Evolutionary conservation across 192 early-diverging fungal species (phyloP), one percentile per base, ranked within the genome.

Genomic region (Dissophora globulifera): DNA sequence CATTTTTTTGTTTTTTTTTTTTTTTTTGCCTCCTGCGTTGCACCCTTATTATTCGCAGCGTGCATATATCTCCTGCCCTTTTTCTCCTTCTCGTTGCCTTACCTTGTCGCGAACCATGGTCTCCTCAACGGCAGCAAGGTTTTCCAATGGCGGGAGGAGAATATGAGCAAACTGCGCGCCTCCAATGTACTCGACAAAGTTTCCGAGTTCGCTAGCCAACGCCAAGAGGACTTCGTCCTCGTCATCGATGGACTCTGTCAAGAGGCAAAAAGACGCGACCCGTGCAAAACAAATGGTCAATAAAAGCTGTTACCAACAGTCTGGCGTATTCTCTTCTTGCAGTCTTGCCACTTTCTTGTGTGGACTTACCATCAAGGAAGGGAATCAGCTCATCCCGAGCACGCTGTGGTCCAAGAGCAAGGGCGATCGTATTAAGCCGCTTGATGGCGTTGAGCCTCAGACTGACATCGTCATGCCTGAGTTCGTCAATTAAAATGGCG

Each of bases 61-160:
- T n/a, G n/a, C n/a, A n/a, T n/a, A n/a, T n/a, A n/a, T n/a, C n/a
- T n/a, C n/a, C n/a, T n/a, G n/a, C n/a, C n/a, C n/a, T n/a, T n/a
- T 41, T 22, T 11, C n/a, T 50, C 48, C 48, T 50, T 17, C 29
- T 38, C 52, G 12, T 23, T 60, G 4, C 31, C 40, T 12, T 86
- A 93, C 95, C 91, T 97, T 98, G 49, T 98, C 96, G 55, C 98
- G 84, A 15, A 99, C 98, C 52, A 95, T 90, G 2, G 94, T 95
- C 66, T 99, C 98, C 69, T 99, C 98, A 4, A 97, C 96, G n/a
- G 95, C 94, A 7, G 98, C 96, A 42, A 99, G 82, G 58, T 95
- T 98, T 79, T 98, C 98, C 50, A 99, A 85, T 23, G 95, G 92
- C 23, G 87, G 81, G 55, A 99, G 79, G 33, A 99, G 86, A 56